Conservation (phyloP, 1,139 yeast genomes). For the Arxiozyma telluris region DNA sequence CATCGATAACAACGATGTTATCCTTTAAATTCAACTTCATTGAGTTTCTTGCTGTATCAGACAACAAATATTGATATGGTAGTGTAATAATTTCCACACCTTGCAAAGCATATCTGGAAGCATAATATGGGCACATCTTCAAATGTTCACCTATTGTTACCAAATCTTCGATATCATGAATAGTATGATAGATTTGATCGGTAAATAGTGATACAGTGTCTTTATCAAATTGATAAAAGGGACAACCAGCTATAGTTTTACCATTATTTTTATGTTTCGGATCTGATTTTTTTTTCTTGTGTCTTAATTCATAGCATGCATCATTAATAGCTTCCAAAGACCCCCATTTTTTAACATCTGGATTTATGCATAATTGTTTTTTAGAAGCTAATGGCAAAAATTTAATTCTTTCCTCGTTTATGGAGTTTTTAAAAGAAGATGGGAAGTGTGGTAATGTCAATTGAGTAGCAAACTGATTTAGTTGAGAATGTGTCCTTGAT, state of each 20-base stretch:
- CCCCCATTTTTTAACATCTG: conserved; percentile 42
- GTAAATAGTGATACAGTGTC: conserved; percentile 40
- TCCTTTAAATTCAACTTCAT: conserved; percentile 52
- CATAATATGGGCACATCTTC: conserved; percentile 75
- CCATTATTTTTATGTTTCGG: background rate
- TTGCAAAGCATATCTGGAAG: conserved; percentile 47
- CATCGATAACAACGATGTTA: conserved; percentile 75
- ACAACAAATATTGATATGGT: conserved; percentile 76
- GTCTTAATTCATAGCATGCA: conserved; percentile 69
- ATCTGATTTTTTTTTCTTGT: conserved; percentile 21
- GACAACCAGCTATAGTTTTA: conserved; percentile 37
- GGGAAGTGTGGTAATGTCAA: conserved; percentile 55
- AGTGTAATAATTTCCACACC: conserved; percentile 68
- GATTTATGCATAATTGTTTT: conserved; percentile 75
- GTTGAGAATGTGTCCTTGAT: conserved; percentile 87
- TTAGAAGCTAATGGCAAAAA: conserved; percentile 72
- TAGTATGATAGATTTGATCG: conserved; percentile 49
- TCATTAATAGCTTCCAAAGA: conserved; percentile 63
- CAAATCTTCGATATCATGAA: conserved; percentile 81
- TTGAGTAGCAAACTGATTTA: conserved; percentile 74
- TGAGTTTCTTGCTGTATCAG: conserved; percentile 51
- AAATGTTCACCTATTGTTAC: conserved; percentile 48
- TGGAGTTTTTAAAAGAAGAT: conserved; percentile 41
- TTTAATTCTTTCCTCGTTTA: conserved; percentile 40
- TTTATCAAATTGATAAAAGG: conserved; percentile 35